Evolutionary conservation across 495 filamentous ascomycete species (phyloP).

Genomic region (Staphylotrichum longicolle): DNA sequence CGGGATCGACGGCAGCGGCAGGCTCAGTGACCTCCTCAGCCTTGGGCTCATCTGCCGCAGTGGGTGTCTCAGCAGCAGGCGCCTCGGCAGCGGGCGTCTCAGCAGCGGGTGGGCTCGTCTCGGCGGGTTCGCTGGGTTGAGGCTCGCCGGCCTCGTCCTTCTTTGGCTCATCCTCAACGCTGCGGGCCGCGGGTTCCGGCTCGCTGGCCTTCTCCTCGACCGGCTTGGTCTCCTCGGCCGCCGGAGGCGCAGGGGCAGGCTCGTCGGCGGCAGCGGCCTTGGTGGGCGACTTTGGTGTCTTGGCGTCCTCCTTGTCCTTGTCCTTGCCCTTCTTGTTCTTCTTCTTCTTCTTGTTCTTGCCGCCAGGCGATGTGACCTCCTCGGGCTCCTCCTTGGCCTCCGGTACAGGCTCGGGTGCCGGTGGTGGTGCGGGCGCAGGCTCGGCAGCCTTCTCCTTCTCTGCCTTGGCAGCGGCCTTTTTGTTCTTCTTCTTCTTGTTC

Average conservation of each 20-base stretch:
- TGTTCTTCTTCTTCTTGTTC: constrained; percentile 28
- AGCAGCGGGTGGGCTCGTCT: not conserved
- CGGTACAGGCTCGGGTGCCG: constrained; percentile 7
- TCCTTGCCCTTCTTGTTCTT: constrained; percentile 32
- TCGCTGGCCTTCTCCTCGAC: constrained; percentile 19
- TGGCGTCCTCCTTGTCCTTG: constrained; percentile 17
- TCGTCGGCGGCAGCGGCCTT: not conserved
- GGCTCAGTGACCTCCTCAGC: constrained; percentile 14
- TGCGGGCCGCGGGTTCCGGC: constrained; percentile 4
- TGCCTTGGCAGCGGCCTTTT: constrained; percentile 12
- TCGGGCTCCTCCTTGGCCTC: constrained; percentile 22
- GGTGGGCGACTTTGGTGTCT: constrained; percentile 15
- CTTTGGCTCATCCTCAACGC: constrained; percentile 3
- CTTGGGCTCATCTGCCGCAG: constrained; percentile 19
- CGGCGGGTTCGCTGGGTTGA: constrained; percentile 10
- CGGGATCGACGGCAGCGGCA: constrained; percentile 3
- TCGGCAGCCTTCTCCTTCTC: not conserved
- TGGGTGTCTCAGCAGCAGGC: constrained; percentile 5
- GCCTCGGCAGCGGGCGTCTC: constrained; percentile 6
- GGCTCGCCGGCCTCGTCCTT: constrained; percentile 13
- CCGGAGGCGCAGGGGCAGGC: not conserved
- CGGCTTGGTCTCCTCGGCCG: constrained; percentile 15
- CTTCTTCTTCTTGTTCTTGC: constrained; percentile 31
- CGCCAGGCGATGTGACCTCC: constrained; percentile 8
- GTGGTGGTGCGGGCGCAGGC: constrained; percentile 3